phyloP scores from a whole-genome alignment of 495 filamentous ascomycete species.

The Daldinia concentrica region DNA sequence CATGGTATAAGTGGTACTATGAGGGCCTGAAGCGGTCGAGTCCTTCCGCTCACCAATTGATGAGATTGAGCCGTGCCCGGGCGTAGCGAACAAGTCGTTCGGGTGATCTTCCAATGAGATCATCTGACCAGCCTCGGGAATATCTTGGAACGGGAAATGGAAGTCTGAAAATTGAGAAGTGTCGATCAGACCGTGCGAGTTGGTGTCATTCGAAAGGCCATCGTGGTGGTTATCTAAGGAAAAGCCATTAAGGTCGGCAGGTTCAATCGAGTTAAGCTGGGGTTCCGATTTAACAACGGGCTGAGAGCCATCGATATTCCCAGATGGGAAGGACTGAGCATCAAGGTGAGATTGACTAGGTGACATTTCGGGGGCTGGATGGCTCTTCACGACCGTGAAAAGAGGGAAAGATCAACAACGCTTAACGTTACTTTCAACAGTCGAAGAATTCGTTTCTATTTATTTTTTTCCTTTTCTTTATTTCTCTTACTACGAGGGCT shows the following conservation, averaged over 20 bases:
- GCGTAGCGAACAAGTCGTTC: constrained; percentile 51
- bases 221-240: constrained; percentile 46
- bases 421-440: constrained; percentile 31
- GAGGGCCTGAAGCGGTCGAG: constrained; percentile 47
- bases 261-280: constrained; percentile 33
- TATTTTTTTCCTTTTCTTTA: background rate
- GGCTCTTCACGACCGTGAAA: constrained; percentile 24
- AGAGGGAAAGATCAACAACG: constrained; percentile 42
- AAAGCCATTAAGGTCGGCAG: constrained; percentile 46
- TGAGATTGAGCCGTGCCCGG: constrained; percentile 49
- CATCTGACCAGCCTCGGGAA: constrained; percentile 54
- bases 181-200: constrained; percentile 42
- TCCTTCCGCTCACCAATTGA: constrained; percentile 54
- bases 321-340: constrained; percentile 42
- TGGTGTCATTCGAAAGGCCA: constrained; percentile 37
- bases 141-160: constrained; percentile 55
- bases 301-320: constrained; percentile 44
- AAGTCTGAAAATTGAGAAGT: constrained; percentile 58
- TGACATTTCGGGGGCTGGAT: constrained; percentile 45
- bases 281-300: constrained; percentile 40
- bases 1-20: constrained; percentile 34
- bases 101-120: constrained; percentile 53
- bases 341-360: constrained; percentile 45
- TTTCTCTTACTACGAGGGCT: constrained; percentile 7
- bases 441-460: constrained; percentile 3